Conservation (phyloP, 768 basidiomycete species). For the Kwoniella pini region DNA sequence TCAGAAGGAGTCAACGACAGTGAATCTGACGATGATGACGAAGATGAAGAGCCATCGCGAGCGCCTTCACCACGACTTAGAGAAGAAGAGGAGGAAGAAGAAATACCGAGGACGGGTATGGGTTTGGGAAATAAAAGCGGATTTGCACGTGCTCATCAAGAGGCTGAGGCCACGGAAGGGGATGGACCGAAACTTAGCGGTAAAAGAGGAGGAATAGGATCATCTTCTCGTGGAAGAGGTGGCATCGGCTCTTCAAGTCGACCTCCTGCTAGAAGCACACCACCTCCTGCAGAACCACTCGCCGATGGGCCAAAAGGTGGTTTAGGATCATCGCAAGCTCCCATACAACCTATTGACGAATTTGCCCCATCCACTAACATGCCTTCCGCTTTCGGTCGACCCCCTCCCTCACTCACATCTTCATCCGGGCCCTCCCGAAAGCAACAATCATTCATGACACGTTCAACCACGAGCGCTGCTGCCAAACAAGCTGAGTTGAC, state of each 20-base stretch:
- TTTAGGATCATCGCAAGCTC: conserved; percentile 35
- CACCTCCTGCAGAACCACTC: neutral
- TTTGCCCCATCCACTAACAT: conserved; percentile 7
- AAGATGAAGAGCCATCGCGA: conserved; percentile 16
- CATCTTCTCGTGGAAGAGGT: conserved; percentile 17
- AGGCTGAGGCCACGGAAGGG: conserved; percentile 1
- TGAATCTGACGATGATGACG: conserved; percentile 13
- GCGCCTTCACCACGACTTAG: conserved; percentile 28
- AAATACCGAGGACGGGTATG: conserved; percentile 20
- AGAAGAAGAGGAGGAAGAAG: conserved; percentile 26
- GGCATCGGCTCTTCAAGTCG: conserved; percentile 29
- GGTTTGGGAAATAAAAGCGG: conserved; percentile 22
- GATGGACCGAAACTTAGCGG: conserved; percentile 2
- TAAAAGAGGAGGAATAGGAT: conserved; percentile 29
- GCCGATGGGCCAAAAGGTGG: conserved; percentile 24
- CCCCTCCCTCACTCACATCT: conserved; percentile 17
- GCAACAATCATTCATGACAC: conserved; percentile 30
- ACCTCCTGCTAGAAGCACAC: conserved; percentile 25
- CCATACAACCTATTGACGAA: conserved; percentile 34
- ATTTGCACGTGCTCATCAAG: neutral
- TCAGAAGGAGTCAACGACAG: conserved; percentile 18
- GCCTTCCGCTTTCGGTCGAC: conserved; percentile 29
- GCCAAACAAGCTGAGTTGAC: conserved; percentile 59
- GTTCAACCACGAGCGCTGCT: conserved; percentile 49
- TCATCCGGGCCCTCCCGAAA: conserved; percentile 17